Base-by-base conservation (phyloP, 1,284 basidiomycete species). In the Anthracocystis setariae region DNA sequence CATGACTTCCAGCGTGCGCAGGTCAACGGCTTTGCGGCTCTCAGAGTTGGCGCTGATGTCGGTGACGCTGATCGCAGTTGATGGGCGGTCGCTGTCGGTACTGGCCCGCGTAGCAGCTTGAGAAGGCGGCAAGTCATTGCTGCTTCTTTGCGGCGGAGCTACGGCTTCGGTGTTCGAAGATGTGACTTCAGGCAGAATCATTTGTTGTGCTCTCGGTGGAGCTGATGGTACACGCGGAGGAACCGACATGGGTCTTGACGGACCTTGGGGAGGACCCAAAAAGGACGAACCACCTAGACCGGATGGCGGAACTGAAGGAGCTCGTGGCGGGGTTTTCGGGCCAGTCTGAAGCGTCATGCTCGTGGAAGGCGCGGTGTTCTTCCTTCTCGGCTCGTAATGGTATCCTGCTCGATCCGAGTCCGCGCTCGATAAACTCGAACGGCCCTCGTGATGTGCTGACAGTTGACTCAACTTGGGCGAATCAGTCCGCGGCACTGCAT, bases 11-110 rank as follows among this genome's bases (percentile, higher is more conserved):
- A 78, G 56, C 0, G 58, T 73, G 20, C 70, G 69, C 12, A 63
- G 33, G 38, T 80, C 77, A 4, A 82, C 61, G 21, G 66, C n/a
- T 24, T 54, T 63, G 13, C 40, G 42, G 20, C 54, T 66, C 40
- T 76, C 76, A 10, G 74, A 76, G 29, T 76, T 71, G 20, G 70
- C 44, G 27, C 76, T 77, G 45, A 81, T 77, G 51, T 82, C 80
- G 12, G 69, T 76, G 23, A 79, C 56, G 48, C 62, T 58, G 46
- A 79, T 48, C 21, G 48, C 21, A 27, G 52, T 55, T 29, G 48
- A 32, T 1, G 43, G 17, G 7, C 29, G 42, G 4, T 52, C 5
- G 33, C 7, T 33, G 21, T 66, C 62, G 3, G 35, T 18, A 44
- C 60, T 65, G 2, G 47, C 29, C 20, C 46, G 56, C 23, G 25